Base-by-base conservation (phyloP, 148 eudicot genomes). In the Pouteria glomerata region DNA sequence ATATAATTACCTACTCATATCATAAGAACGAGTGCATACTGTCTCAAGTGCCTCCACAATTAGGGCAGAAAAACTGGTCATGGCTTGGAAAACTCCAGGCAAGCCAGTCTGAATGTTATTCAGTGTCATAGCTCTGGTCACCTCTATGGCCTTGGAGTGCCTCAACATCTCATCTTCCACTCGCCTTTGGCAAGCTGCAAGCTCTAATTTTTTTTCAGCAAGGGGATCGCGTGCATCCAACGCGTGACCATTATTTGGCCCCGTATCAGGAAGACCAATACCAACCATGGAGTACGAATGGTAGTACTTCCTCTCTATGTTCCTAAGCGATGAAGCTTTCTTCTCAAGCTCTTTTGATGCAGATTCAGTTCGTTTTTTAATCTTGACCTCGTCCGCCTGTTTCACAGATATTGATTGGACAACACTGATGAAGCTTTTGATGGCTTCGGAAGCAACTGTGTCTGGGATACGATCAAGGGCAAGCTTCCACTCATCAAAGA, bases 61-160 rank as follows among this genome's bases (percentile, higher is more conserved):
- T 69, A 94, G 67, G 65, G 84, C 80, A 53, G 98, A 94, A 83
- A 94, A 94, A 63, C 98, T 91, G 14, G 97, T 89, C 93, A 94
- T 77, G 6, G 98, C 89, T 74, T 94, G 97, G 57, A 94, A 94
- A 60, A 94, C 98, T 41, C 98, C 98, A 0, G 98, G 98, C 71
- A 94, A 74, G 6, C 98, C 98, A 0, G 98, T 94, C 66, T 94
- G 98, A 48, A 94, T 76, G 75, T 94, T 94, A 77, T 89, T 94
- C 77, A 94, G 57, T n/a, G 98, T 94, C 98, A 94, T 89, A 16
- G 96, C 97, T 76, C 90, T 66, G 0, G 98, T 94, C 72, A 94
- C 98, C 74, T 94, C 98, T 30, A 91, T 96, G 8, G 97, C 93
- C 80, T 89, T 94, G 18, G 90, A 78, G 80, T 94, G 91, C 80